Base-by-base conservation (phyloP, 352 stramenopile genomes). In the Globisporangium uncinulatum region DNA sequence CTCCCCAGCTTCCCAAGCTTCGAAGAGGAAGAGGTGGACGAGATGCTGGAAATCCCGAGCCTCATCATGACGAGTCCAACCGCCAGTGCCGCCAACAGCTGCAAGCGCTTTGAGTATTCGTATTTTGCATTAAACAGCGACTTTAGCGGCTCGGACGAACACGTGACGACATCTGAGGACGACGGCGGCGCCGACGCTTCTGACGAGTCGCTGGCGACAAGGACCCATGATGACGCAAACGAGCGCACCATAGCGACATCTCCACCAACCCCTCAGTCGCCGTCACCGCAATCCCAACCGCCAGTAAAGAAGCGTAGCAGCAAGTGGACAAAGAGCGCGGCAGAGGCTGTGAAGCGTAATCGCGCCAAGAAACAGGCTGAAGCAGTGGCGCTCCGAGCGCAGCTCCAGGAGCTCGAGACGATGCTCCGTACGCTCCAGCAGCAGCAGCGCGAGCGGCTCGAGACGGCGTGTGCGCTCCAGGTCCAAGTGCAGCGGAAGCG, bases 321-420 rank as follows among this genome's bases (percentile, higher is more conserved):
- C 41, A 20, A 19, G 46, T 39, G 46, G 46, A 32, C 21, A 15
- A 19, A 32, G 31, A 37, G 46, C 46, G 46, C 31, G 10, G 46
- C 14, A 15, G 46, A 32, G 15, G 6, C 21, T 7, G 46, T 52
- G 46, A 39, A 52, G 47, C 47, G 47, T 4, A n/a, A 9, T 20
- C 47, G 47, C 31, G 47, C 24, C 19, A 53, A 53, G 47, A 53
- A 53, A 20, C 29, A 53, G 20, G 47, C 24, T 7, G 47, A 53
- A 20, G 24, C 15, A 10, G 47, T 39, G 15, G 24, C n/a, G 47
- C 47, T 53, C 7, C 47, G 31, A 14, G 24, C 24, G 21, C 24
- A 11, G 47, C 24, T 53, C 31, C 10, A 39, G 17, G 47, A 53
- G 47, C 47, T 53, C 11, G 47, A 53, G 31, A 21, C 47, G 47